phyloP scores from a whole-genome alignment of 2,329 filamentous ascomycete species.

The Botrytis porri region DNA sequence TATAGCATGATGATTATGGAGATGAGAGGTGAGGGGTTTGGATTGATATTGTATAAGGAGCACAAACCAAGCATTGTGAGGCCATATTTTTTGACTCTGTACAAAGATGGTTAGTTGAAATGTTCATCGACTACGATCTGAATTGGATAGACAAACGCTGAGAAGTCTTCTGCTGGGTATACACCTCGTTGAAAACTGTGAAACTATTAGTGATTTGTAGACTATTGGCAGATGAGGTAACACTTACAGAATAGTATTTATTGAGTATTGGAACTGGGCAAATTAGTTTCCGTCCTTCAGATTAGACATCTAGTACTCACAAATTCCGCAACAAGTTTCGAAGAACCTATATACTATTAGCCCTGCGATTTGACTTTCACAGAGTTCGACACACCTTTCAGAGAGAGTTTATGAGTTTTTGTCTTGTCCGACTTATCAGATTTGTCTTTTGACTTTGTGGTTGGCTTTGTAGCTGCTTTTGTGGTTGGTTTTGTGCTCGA shows the following conservation, averaged over 20 bases:
- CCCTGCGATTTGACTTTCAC: slow-evolving; percentile 16
- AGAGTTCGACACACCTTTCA: slow-evolving; percentile 64
- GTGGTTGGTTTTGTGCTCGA: slow-evolving; percentile 1
- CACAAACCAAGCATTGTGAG: slow-evolving; percentile 57
- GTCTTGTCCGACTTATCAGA: slow-evolving; percentile 62
- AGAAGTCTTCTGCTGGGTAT: slow-evolving; percentile 95
- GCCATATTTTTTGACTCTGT: slow-evolving; percentile 96
- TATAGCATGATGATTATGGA: neutral
- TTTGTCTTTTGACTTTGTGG: slow-evolving; percentile 34
- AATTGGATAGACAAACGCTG: slow-evolving; percentile 59
- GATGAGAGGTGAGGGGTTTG: neutral
- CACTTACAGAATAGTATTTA: slow-evolving; percentile 87
- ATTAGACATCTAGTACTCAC: slow-evolving; percentile 51
- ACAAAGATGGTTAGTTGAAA: slow-evolving; percentile 18
- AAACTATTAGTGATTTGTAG: neutral
- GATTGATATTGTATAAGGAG: neutral
- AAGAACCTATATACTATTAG: slow-evolving; percentile 53
- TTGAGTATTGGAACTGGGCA: slow-evolving; percentile 87
- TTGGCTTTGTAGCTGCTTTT: neutral
- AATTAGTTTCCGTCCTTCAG: slow-evolving; percentile 22
- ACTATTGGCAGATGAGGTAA: neutral
- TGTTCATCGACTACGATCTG: neutral
- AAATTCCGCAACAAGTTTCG: slow-evolving; percentile 92
- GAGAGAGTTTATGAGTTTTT: slow-evolving; percentile 90
- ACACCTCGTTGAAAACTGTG: slow-evolving; percentile 77